Evolutionary conservation across 2,329 filamentous ascomycete genomes (phyloP).

Genomic region (Pestalotiopsis sp.): DNA sequence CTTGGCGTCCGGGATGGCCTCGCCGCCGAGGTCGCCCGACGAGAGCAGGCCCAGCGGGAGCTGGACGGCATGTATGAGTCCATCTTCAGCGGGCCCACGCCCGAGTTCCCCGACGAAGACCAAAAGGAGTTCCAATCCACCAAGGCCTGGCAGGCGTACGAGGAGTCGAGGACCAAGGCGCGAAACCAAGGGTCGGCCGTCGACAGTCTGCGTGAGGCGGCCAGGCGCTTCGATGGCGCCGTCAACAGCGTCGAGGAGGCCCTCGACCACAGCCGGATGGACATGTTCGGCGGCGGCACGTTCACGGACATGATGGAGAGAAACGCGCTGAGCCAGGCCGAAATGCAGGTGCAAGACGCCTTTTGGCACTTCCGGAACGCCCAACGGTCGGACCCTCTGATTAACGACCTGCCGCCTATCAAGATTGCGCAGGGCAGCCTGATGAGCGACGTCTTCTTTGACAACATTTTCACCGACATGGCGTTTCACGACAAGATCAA

Average conservation of each 20-base stretch:
- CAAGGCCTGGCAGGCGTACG: slow-evolving; percentile 38
- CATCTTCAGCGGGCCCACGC: slow-evolving; percentile 56
- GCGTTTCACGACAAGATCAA: slow-evolving; percentile 56
- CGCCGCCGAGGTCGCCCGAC: slow-evolving; percentile 35
- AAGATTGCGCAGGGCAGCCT: slow-evolving; percentile 47
- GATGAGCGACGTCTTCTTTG: slow-evolving; percentile 55
- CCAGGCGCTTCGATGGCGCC: slow-evolving; percentile 36
- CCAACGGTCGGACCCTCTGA: slow-evolving; percentile 37
- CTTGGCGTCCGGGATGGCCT: slow-evolving; percentile 36
- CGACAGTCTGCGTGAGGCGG: slow-evolving; percentile 41
- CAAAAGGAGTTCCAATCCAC: slow-evolving; percentile 40
- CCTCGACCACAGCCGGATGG: slow-evolving; percentile 41
- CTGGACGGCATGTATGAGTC: slow-evolving; percentile 55
- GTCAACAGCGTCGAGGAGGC: slow-evolving; percentile 43
- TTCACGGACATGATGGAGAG: slow-evolving; percentile 57
- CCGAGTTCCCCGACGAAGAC: slow-evolving; percentile 57
- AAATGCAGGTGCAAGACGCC: slow-evolving; percentile 43
- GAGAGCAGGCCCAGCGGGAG: slow-evolving; percentile 44
- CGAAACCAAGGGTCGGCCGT: slow-evolving; percentile 45
- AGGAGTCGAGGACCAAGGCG: slow-evolving; percentile 35
- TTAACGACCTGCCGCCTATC: slow-evolving; percentile 41
- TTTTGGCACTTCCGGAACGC: slow-evolving; percentile 43
- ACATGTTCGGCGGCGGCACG: slow-evolving; percentile 53
- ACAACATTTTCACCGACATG: slow-evolving; percentile 56
- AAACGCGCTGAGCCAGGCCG: slow-evolving; percentile 50